These are phyloP conservation scores for Hypseocharis bilobata DNA, from an alignment of 441 rosid genomes.

Conservation along the genomic window DNA sequence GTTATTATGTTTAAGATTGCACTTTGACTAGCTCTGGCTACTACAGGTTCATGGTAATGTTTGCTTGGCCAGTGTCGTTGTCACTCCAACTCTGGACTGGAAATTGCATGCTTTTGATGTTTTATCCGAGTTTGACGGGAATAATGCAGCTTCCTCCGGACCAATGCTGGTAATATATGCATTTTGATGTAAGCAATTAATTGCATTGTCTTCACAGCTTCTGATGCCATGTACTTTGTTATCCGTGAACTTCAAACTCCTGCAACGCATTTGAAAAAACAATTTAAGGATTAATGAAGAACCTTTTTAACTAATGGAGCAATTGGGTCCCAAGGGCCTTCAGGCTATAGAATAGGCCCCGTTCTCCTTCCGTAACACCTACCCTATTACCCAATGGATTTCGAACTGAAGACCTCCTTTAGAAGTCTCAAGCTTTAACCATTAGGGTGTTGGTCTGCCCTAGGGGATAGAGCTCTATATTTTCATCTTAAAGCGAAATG, in stretches of 20 bases:
- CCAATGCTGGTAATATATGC: slow-evolving; percentile 85
- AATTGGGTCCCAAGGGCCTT: not conserved
- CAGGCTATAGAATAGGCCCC: not conserved
- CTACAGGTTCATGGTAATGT: slow-evolving; percentile 96
- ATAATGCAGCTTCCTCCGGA: slow-evolving; percentile 63
- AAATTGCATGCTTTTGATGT: slow-evolving; percentile 97
- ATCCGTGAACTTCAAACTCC: slow-evolving; percentile 11
- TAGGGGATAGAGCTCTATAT: not conserved
- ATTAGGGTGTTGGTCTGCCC: not conserved
- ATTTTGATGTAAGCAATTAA: slow-evolving; percentile 17
- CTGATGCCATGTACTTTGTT: not conserved
- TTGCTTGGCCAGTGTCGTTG: slow-evolving; percentile 88
- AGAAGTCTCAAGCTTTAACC: slow-evolving; percentile 1
- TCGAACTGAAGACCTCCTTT: not conserved
- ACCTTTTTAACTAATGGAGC: not conserved
- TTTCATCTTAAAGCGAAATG: not conserved
- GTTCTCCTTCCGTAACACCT: not conserved
- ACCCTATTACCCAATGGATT: not conserved
- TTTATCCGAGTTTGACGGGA: slow-evolving; percentile 87
- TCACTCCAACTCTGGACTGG: slow-evolving; percentile 94
- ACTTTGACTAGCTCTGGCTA: slow-evolving; percentile 21
- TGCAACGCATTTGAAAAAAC: not conserved
- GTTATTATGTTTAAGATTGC: not conserved
- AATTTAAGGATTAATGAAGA: too few species aligned
- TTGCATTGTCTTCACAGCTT: slow-evolving; percentile 1